These are phyloP conservation scores for Cystobasidium pallidum DNA, from an alignment of 1,284 basidiomycete species.

Conservation along the genomic window DNA sequence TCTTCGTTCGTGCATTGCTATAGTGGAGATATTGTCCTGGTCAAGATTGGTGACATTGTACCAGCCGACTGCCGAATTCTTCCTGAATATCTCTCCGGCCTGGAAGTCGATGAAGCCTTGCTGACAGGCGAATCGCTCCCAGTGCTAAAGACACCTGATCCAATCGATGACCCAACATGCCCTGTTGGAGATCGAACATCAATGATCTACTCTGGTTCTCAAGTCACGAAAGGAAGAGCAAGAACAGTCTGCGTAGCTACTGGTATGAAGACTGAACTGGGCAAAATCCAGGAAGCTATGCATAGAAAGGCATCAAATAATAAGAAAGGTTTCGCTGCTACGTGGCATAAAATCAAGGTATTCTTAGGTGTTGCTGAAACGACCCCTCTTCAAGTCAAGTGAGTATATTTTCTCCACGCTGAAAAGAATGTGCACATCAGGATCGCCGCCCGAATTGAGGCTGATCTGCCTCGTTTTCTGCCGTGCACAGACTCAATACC, in stretches of 20 bases:
- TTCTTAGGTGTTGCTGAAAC: conserved; percentile 60
- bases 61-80: conserved; percentile 65
- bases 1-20: neutral
- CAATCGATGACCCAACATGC: conserved; percentile 58
- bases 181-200: conserved; percentile 65
- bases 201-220: conserved; percentile 66
- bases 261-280: conserved; percentile 70
- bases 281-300: conserved; percentile 64
- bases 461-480: no score
- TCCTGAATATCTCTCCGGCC: conserved; percentile 59
- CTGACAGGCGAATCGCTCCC: conserved; percentile 71
- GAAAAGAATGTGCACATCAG: no score
- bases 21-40: conserved; percentile 64
- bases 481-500: conserved; percentile 59
- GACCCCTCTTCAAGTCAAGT: conserved; percentile 68
- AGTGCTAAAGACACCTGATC: conserved; percentile 64
- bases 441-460: no score
- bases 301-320: conserved; percentile 57
- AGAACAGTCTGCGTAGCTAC: conserved; percentile 65
- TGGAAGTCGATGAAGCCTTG: conserved; percentile 68
- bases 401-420: conserved; percentile 43
- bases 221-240: conserved; percentile 69
- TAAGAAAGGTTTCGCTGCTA: conserved; percentile 55
- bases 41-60: conserved; percentile 66
- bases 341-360: conserved; percentile 57